Base-by-base conservation (phyloP, 371 early-diverging fungal species). In the Cokeromyces recurvatus region DNA sequence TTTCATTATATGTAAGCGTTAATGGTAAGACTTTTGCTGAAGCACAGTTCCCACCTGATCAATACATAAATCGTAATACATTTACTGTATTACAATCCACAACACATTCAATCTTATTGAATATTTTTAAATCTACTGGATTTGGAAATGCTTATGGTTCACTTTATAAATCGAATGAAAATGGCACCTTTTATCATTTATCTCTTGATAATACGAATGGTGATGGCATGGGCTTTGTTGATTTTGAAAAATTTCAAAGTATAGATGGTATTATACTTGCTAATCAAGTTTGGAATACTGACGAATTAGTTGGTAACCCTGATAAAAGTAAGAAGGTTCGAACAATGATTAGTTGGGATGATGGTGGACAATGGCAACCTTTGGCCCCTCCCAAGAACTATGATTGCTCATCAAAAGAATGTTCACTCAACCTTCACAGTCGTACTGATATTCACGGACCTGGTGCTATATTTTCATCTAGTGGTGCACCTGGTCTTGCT, bases 171-270 rank as follows among this genome's bases (percentile, higher is more conserved):
- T 88, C 91, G 37, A 90, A 90, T 58, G 77, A 78, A 47, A 84
- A 89, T 44, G 95, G 92, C 29, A 84, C 86, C 3, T 77, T 72
- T 48, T 95, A 82, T 62, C 78, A 81, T 41, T 54, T 83, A 27
- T 79, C 85, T 1, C 71, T 92, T 35, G 75, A 82, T 19, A 77
- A 90, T 54, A 89, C 91, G 6, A 93, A 95, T 57, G 82, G 87
- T 24, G 81, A 89, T 50, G 58, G 58, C 1, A 16, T 42, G 2
- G 91, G 92, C 9, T 55, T 72, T 35, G 96, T 96, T 14, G 98
- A 97, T 57, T 86, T 91, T 59, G 96, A 95, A 65, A 87, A 87
- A 58, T 81, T 98, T 47, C 78, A 84, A 46, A 78, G 77, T n/a
- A 74, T 97, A 6, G 78, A 83, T 25, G 95, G 96, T 17, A 81